Evolutionary conservation across 768 basidiomycete genomes (phyloP), one percentile per base, ranked within the genome.

Genomic region (Gloeopeniophorella convolvens): DNA sequence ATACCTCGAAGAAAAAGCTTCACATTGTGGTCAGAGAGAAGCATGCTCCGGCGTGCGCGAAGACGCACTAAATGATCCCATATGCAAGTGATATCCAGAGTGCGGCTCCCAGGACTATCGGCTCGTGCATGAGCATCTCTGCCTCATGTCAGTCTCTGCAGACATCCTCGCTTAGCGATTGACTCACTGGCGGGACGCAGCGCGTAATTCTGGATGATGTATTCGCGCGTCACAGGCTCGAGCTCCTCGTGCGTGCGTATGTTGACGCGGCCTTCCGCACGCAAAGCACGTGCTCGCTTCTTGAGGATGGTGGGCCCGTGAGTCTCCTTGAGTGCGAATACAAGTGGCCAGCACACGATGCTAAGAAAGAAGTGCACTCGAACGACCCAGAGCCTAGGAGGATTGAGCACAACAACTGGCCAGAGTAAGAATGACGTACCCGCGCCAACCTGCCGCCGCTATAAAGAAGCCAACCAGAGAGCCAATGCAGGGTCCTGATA

Each of bases 1-100:
- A 60, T 8, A 49, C 54, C 28, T 62, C 61, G 35, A 62, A 60
- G 37, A 55, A 58, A 45, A 60, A 60, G 49, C 61, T 62, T 28
- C 5, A 31, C 7, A 33, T 30, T 21, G 13, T 20, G 28, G 9
- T 33, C 10, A 36, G 11, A 34, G 7, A 42, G 5, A 3, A 5
- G 26, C 12, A 10, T 9, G 0, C 21, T 21, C 10, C 7, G 21
- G 13, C 27, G 11, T n/a, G 16, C 16, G 2, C 11, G 15, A 40
- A 10, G 5, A 42, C 60, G 15, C 33, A 60, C 58, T 62, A 60
- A 15, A 60, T 41, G 16, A 62, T 62, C n/a, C 61, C 57, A 33
- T 62, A 62, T 15, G 56, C 48, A 2, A 62, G 43, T 5, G 58
- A 53, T 2, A 59, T 56, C 60, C 56, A 60, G 15, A 59, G 13